Conservation (phyloP, 495 filamentous ascomycete species). For the Hypoxylon crocopeplum region DNA sequence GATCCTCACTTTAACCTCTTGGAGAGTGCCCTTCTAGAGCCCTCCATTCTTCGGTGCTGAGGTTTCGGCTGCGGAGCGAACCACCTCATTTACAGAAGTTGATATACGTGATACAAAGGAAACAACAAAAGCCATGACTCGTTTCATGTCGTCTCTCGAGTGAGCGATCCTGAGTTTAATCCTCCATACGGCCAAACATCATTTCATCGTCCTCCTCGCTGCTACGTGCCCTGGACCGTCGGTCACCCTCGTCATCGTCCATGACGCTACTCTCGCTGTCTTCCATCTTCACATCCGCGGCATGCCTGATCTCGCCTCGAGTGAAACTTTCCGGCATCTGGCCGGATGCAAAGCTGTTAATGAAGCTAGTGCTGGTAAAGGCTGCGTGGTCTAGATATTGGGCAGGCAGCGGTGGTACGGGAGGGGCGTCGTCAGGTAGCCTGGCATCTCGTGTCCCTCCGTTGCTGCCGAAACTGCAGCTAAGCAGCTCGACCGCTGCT, state of each 20-base stretch:
- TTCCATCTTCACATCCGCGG: slow-evolving; percentile 71
- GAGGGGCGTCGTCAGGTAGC: slow-evolving; percentile 79
- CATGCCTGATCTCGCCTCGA: slow-evolving; percentile 51
- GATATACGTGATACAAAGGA: slow-evolving; percentile 57
- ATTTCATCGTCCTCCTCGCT: slow-evolving; percentile 92
- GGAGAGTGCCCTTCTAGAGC: slow-evolving; percentile 43
- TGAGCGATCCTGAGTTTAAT: slow-evolving; percentile 56
- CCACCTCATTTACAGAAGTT: slow-evolving; percentile 51
- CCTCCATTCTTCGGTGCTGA: slow-evolving; percentile 66
- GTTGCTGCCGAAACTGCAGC: slow-evolving; percentile 87
- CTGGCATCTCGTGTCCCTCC: slow-evolving; percentile 67
- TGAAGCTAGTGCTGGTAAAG: slow-evolving; percentile 55
- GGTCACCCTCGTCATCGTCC: slow-evolving; percentile 82
- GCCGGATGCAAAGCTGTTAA: slow-evolving; percentile 59
- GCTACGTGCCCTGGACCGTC: slow-evolving; percentile 64
- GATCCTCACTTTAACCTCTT: slow-evolving; percentile 69
- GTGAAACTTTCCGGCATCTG: slow-evolving; percentile 59
- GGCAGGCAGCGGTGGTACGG: slow-evolving; percentile 83
- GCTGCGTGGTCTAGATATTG: slow-evolving; percentile 65
- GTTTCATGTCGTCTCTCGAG: slow-evolving; percentile 33
- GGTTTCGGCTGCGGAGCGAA: slow-evolving; percentile 61
- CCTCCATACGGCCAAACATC: slow-evolving; percentile 96
- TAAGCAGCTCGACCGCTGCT: slow-evolving; percentile 85
- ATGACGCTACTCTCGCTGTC: slow-evolving; percentile 68
- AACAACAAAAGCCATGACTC: slow-evolving; percentile 39